Base-by-base conservation (phyloP, 2,329 filamentous ascomycete species). In the Aspergillus persii region DNA sequence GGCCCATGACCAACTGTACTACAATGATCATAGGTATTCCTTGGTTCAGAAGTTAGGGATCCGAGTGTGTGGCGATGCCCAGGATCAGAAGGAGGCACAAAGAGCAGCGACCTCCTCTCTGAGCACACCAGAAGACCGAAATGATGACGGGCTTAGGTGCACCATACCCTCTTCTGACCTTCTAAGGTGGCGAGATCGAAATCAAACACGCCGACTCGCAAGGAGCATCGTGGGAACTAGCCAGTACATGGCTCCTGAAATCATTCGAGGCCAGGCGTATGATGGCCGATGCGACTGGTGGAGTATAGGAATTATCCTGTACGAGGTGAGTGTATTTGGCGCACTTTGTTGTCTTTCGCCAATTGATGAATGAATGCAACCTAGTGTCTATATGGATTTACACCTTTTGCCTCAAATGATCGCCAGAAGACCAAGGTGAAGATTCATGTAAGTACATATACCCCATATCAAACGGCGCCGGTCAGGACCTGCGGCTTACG, bases 221-320 rank as follows among this genome's bases (percentile, higher is more conserved):
- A 86, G 88, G 66, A 96, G 92, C 50, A 87, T 96, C 1, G 94
- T 98, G 9, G 94, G 94, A 2, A 98, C 95, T 2, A 96, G 92
- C 72, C 94, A 97, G 72, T 98, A 98, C 79, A 98, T 97, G 95
- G 94, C 95, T 0, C 94, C 94, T 2, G 95, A 98, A 78, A 91
- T 98, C 18, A 88, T 97, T 59, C 81, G 84, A 64, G 91, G 93
- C 30, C 84, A 92, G 52, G 79, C 83, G 41, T 98, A 98, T 74
- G 95, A 98, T 76, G 94, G 91, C 31, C 84, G 94, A 70, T 98
- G 94, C 76, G 94, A 98, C 76, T 98, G 85, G 92, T 98, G 91
- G 94, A 97, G 93, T 76, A 86, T 98, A 67, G 94, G 92, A 55
- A 87, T 98, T 71, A 97, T 98, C 70, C 77, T 98, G 58, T 98